phyloP scores from a whole-genome alignment of 2,329 filamentous ascomycete genomes.

The Aphanocladium album region DNA sequence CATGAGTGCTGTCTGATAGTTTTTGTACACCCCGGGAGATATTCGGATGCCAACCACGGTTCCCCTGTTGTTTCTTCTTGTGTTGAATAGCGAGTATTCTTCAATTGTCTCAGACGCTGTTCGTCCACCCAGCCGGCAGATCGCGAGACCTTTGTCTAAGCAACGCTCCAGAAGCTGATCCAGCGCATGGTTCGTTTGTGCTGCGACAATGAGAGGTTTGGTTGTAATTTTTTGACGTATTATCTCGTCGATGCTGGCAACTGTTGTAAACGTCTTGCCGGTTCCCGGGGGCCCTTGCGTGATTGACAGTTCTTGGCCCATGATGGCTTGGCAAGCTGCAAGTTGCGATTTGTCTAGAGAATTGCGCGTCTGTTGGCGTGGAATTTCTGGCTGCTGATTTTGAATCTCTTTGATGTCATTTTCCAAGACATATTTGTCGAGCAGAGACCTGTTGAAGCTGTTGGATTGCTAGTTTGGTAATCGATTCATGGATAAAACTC shows the following conservation, averaged over 20 bases:
- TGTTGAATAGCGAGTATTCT: slow-evolving; percentile 59
- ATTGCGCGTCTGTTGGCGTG: slow-evolving; percentile 16
- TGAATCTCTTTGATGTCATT: not conserved
- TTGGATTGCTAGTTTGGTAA: too few relatives aligned
- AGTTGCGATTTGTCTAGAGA: slow-evolving; percentile 67
- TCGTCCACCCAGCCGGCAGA: slow-evolving; percentile 56
- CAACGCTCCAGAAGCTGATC: slow-evolving; percentile 72
- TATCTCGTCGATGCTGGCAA: slow-evolving; percentile 53
- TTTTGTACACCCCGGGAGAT: not conserved
- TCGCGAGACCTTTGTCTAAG: slow-evolving; percentile 35
- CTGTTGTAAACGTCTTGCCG: slow-evolving; percentile 76
- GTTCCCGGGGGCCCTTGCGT: slow-evolving; percentile 76
- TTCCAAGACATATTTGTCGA: not conserved
- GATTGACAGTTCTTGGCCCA: slow-evolving; percentile 67
- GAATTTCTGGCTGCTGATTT: slow-evolving; percentile 20
- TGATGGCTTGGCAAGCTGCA: slow-evolving; percentile 60
- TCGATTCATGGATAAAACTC: slow-evolving; percentile 35
- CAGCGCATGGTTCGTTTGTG: slow-evolving; percentile 86
- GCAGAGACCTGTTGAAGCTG: too few relatives aligned
- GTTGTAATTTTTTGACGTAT: slow-evolving; percentile 43
- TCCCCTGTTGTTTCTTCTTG: slow-evolving; percentile 35
- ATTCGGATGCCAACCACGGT: not conserved
- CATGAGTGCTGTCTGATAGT: not conserved
- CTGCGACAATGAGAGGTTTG: slow-evolving; percentile 70
- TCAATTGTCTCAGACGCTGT: slow-evolving; percentile 63